Evolutionary conservation across 768 basidiomycete species (phyloP), one percentile per base, ranked within the genome.

Genomic region (Ephemerocybe angulata): DNA sequence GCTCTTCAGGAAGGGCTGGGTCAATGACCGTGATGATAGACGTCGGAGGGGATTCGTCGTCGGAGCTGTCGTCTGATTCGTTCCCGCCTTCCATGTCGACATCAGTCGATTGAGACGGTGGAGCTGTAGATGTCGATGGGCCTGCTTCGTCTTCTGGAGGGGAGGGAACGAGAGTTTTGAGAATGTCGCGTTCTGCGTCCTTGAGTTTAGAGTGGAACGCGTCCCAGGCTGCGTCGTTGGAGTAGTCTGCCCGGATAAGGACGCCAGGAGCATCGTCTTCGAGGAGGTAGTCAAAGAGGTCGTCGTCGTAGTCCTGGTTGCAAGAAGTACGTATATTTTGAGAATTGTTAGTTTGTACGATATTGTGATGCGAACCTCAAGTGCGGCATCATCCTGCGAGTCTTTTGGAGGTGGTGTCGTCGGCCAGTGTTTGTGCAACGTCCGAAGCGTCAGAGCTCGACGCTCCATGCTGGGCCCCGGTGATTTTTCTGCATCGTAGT

Each of bases 241-340:
- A 76, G 65, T 78, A 90, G 62, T 91, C 87, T 10, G 88, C 86
- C 35, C 90, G 83, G n/a, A 91, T 64, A 43, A 91, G 64, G 55
- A 90, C 61, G 13, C 87, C 87, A 38, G 83, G 61, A 54, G 81
- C 80, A 1, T 74, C 74, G 22, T 81, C 75, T 21, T 71, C 65
- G 29, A 79, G 59, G 33, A 55, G 35, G 48, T 63, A 64, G 65
- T 88, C 86, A 56, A 80, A 63, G 1, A 80, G 80, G 66, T 89
- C 87, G 8, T 66, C 64, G 62, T 86, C 86, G 11, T 50, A 55
- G 38, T 17, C 28, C 54, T 55, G 27, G 21, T 17, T 6, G 21
- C 15, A 41, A 19, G 37, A 62, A n/a, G n/a, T n/a, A n/a, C n/a
- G n/a, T n/a, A n/a, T n/a, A n/a, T n/a, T n/a, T n/a, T n/a, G n/a